A percentile compares a stretch with the other conserved stretches of the same genome.
Conservation (phyloP, 805 yeast genomes). For the Candida schatavii region DNA sequence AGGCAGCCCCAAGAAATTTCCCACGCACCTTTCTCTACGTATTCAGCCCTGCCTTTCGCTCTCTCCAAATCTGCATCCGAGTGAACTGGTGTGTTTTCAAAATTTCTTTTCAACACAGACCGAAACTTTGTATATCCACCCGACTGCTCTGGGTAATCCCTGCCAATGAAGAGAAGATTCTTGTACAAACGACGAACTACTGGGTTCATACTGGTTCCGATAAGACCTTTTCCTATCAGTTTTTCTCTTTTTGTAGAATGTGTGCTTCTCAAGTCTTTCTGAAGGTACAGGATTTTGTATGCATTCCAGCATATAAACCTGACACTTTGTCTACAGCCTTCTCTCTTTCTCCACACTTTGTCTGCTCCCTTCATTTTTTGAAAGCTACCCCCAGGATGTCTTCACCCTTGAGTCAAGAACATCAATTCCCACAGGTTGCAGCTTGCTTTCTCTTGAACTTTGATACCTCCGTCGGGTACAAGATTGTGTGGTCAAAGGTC, state of each 20-base stretch:
- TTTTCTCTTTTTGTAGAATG: too few relatives aligned
- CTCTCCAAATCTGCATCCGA: conserved; percentile 16
- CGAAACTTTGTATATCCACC: conserved; percentile 28
- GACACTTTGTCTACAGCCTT: background rate
- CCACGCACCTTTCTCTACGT: conserved; percentile 23
- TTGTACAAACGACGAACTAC: conserved; percentile 22
- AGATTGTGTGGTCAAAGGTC: conserved; percentile 31
- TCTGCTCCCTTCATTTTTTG: background rate
- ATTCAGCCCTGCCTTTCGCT: conserved; percentile 29
- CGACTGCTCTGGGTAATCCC: conserved; percentile 30
- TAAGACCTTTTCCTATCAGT: too few relatives aligned
- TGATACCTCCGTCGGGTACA: conserved; percentile 34
- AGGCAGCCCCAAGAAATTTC: background rate
- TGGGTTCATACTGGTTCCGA: conserved; percentile 22
- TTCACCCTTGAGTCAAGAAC: background rate
- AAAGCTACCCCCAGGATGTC: too few relatives aligned
- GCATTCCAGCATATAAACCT: too few relatives aligned
- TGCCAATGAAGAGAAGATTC: conserved; percentile 31
- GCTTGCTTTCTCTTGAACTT: conserved; percentile 35
- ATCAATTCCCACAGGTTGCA: conserved; percentile 24
- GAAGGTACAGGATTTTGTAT: too few relatives aligned
- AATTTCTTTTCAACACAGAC: conserved; percentile 17
- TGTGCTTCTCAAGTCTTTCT: too few relatives aligned
- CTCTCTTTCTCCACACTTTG: background rate
- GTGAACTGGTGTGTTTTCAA: conserved; percentile 13